A percentile compares a stretch with the other conserved stretches of the same genome.
phyloP scores from a whole-genome alignment of 768 basidiomycete genomes.

The Crassisporium funariophilum region DNA sequence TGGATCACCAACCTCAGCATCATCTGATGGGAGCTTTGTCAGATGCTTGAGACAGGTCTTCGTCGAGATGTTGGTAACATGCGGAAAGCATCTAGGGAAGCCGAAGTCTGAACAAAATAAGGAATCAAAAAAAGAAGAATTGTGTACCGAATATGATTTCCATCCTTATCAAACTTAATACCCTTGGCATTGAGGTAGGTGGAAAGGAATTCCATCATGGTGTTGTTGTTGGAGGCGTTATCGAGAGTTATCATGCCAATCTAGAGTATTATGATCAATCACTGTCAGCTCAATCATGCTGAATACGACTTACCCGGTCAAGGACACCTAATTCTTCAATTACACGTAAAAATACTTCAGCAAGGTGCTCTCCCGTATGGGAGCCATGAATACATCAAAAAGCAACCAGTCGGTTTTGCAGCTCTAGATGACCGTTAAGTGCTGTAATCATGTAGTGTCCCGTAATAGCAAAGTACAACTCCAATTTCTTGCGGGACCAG shows the following conservation, averaged over 20 bases:
- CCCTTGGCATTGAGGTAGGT: constrained; percentile 10
- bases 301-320: constrained; percentile 18
- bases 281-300: not conserved
- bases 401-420: constrained; percentile 21
- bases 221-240: constrained; percentile 36
- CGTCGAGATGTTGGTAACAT: constrained; percentile 30
- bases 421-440: not conserved
- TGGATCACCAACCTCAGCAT: not conserved
- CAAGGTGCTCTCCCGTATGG: constrained; percentile 31
- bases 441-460: constrained; percentile 29
- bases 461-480: constrained; percentile 30
- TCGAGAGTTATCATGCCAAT: constrained; percentile 31
- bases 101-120: not conserved
- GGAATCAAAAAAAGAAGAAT: not conserved
- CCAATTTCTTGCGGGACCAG: constrained; percentile 29
- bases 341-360: constrained; percentile 17
- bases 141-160: constrained; percentile 25
- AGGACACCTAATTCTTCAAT: constrained; percentile 20
- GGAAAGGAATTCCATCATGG: constrained; percentile 28
- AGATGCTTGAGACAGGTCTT: constrained; percentile 20
- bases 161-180: constrained; percentile 18
- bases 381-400: constrained; percentile 30
- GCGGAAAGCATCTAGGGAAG: constrained; percentile 34
- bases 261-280: constrained; percentile 4
- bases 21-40: constrained; percentile 5